Evolutionary conservation across 345 rosid genomes (phyloP), one percentile per base, ranked within the genome.

Genomic region (Eucalyptus pauciflora): DNA sequence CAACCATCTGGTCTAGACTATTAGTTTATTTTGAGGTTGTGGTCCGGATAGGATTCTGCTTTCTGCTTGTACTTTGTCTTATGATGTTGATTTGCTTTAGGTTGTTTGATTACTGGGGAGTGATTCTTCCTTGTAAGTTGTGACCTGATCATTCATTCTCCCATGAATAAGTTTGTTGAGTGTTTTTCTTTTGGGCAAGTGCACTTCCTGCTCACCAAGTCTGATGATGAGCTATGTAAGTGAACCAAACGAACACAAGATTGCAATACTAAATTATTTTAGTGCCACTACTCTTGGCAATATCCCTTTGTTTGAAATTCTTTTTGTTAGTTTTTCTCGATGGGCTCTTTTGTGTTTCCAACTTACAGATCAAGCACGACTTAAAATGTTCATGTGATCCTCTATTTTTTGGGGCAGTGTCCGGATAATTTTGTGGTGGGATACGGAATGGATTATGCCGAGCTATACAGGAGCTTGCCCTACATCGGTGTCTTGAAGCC

Each of bases 361-460:
- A 37, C 79, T 52, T 46, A 22, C 69, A n/a, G 37, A 49, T n/a
- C 87, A 7, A 49, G 20, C 60, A 86, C 3, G 16, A 25, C 22
- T 29, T 25, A 48, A 50, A 50, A 85, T 85, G 33, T 31, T 7
- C 17, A 83, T 24, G 37, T 88, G 45, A 54, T 85, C n/a, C 80
- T 86, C 71, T 51, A 60, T 51, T 11, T 76, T 91, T 31, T 90
- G 86, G 48, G 81, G 92, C 95, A 97, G 99, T 97, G 99, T 89
- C 97, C 97, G 24, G 99, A 97, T 92, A 92, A 90, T 10, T 97
- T 97, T 56, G 97, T 94, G 5, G 98, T 97, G 80, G 99, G 99
- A 52, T 96, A 96, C 51, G 99, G 99, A 88, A 96, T 97, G 98
- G 99, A 97, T 92, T 97, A 92, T 89, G 99, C 98, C 14, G 99